A percentile compares a stretch with the other conserved stretches of the same genome.
phyloP scores from a whole-genome alignment of 495 filamentous ascomycete species.

The Penicillium subrubescens region DNA sequence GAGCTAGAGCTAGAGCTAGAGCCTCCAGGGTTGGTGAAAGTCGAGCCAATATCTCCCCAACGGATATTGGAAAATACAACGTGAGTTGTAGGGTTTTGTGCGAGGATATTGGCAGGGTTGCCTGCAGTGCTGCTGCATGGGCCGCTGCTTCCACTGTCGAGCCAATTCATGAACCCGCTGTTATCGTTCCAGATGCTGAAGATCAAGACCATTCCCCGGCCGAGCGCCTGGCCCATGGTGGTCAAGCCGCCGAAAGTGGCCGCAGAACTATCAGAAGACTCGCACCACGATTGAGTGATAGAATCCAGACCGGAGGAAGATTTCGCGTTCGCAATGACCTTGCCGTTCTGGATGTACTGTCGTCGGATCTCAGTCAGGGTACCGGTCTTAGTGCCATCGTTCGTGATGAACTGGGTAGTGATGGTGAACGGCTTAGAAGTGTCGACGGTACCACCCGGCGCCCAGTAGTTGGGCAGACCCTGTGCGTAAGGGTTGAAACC shows the following conservation, averaged over 20 bases:
- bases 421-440: conserved; percentile 64
- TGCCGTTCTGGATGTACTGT: conserved; percentile 69
- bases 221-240: conserved; percentile 1
- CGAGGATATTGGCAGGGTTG: background rate
- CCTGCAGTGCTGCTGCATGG: conserved; percentile 2
- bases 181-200: conserved; percentile 2
- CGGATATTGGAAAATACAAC: conserved; percentile 2
- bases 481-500: conserved; percentile 73
- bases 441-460: conserved; percentile 58
- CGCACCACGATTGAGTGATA: conserved; percentile 46
- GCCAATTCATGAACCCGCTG: background rate
- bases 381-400: conserved; percentile 52
- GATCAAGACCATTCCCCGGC: conserved; percentile 3
- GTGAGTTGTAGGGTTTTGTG: background rate
- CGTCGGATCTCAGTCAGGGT: conserved; percentile 63
- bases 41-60: conserved; percentile 2
- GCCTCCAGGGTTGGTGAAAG: background rate
- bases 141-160: conserved; percentile 1
- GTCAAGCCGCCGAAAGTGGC: background rate
- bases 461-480: conserved; percentile 65
- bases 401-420: conserved; percentile 67
- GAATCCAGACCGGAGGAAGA: conserved; percentile 54
- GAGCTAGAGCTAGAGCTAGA: background rate
- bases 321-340: conserved; percentile 59
- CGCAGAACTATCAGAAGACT: background rate